Evolutionary conservation across 345 rosid genomes (phyloP), one percentile per base, ranked within the genome.

Genomic region (Luvunga scandens): DNA sequence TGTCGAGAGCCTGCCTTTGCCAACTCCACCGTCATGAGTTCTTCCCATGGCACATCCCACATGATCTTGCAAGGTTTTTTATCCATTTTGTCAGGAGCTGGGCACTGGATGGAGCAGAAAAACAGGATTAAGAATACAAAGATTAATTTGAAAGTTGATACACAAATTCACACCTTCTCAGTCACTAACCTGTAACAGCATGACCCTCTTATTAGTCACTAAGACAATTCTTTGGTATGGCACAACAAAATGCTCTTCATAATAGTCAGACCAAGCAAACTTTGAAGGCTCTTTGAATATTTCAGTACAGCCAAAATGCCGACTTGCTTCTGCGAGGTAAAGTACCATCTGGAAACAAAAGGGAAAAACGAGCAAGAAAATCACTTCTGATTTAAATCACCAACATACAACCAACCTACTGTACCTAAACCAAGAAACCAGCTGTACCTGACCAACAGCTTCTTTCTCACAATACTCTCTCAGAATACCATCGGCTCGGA

Each of bases 11-110:
- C 97, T 33, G 94, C 97, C 88, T 92, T 96, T 67, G 97, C 97
- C 89, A 96, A 87, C 82, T 96, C 99, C 86, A 96, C 75, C n/a
- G 99, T 87, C 97, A 96, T 81, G 70, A 96, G 88, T 77, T 92
- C 94, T 81, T 92, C 97, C 98, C 98, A 96, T 22, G 97, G 91
- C 78, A 96, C 95, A 83, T 96, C 98, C 99, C 99, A 96, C 88
- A 89, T 85, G 78, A 96, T 92, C 89, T 93, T 96, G 84, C 91
- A 88, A 83, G 99, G 94, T 76, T 90, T 96, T 81, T 87, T 92
- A 76, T 92, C 97, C 94, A 94, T 88, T 87, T 92, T 93, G 81
- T 90, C 94, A 34, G 83, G 85, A 86, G 85, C 85, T 62, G 82
- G 78, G 86, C 95, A 92, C 99, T 96, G 77, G 59, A 83, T 48